Conservation (phyloP, 2,329 filamentous ascomycete genomes). For the Leptographium radiaticola region DNA sequence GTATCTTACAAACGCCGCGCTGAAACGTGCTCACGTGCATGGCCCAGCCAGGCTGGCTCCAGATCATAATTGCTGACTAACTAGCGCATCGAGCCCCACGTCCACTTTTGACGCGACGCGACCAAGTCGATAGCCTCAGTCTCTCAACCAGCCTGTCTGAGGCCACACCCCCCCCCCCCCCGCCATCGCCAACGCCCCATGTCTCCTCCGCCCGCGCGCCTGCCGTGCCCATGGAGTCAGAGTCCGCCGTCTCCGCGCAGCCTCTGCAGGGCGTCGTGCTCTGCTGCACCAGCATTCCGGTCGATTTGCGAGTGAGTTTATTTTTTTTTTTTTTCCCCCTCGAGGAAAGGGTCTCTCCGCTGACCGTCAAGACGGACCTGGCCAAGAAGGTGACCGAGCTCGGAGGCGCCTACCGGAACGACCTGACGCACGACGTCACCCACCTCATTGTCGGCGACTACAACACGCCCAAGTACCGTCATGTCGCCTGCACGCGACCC, state of each 20-base stretch:
- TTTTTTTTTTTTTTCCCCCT: constrained; percentile 5
- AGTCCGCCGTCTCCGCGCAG: constrained; percentile 33
- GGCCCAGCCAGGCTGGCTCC: too few relatives aligned
- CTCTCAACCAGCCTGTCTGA: background rate
- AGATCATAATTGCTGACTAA: background rate
- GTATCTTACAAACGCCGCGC: background rate
- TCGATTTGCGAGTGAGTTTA: constrained; percentile 32
- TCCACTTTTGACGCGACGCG: background rate
- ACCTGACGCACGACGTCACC: constrained; percentile 91
- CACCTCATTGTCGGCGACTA: constrained; percentile 86
- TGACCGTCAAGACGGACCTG: constrained; percentile 25
- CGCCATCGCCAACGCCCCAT: constrained; percentile 4
- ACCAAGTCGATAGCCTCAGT: background rate
- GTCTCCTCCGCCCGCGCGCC: constrained; percentile 1
- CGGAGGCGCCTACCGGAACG: constrained; percentile 76
- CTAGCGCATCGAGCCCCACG: background rate
- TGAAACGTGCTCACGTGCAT: background rate
- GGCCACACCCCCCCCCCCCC: too few relatives aligned
- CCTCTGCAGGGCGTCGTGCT: constrained; percentile 62
- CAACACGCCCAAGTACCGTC: constrained; percentile 86
- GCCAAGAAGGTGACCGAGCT: constrained; percentile 59
- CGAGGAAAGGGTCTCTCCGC: background rate
- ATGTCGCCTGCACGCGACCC: constrained; percentile 77
- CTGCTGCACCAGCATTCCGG: constrained; percentile 76
- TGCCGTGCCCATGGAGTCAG: constrained; percentile 13